A percentile compares a stretch with the other conserved stretches of the same genome.
Conservation (phyloP, 2,329 filamentous ascomycete genomes). For the Camptophora hylomeconis region DNA sequence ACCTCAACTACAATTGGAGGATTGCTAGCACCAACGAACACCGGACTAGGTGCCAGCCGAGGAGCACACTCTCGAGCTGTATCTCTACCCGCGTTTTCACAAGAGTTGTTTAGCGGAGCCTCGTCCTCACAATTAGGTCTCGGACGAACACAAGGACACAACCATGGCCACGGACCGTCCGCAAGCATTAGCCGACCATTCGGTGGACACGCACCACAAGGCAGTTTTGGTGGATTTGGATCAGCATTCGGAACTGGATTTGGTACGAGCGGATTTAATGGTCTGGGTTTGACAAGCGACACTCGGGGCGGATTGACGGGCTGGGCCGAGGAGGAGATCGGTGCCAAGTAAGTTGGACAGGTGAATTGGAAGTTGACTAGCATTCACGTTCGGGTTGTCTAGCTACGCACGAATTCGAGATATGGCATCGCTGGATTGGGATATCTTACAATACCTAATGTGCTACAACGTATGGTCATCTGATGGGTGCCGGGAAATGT, state of each 20-base stretch:
- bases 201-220: conserved; percentile 24
- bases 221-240: conserved; percentile 45
- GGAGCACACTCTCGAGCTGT: conserved; percentile 67
- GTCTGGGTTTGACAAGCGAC: conserved; percentile 46
- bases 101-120: conserved; percentile 39
- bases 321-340: conserved; percentile 52
- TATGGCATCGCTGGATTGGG: too few relatives aligned
- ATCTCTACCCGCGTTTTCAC: conserved; percentile 64
- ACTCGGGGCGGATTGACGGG: conserved; percentile 38
- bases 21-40: conserved; percentile 58
- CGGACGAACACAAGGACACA: too few relatives aligned
- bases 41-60: conserved; percentile 38
- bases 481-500: too few relatives aligned
- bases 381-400: too few relatives aligned
- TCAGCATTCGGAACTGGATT: conserved; percentile 43
- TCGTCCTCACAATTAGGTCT: conserved; percentile 16
- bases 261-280: conserved; percentile 41
- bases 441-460: too few relatives aligned
- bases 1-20: conserved; percentile 63
- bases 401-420: too few relatives aligned
- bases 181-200: conserved; percentile 11
- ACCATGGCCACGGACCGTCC: too few relatives aligned
- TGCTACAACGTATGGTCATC: too few relatives aligned
- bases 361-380: too few relatives aligned
- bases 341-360: conserved; percentile 39